phyloP scores from a whole-genome alignment of 352 stramenopile species.

The Globisporangium recalcitrans region DNA sequence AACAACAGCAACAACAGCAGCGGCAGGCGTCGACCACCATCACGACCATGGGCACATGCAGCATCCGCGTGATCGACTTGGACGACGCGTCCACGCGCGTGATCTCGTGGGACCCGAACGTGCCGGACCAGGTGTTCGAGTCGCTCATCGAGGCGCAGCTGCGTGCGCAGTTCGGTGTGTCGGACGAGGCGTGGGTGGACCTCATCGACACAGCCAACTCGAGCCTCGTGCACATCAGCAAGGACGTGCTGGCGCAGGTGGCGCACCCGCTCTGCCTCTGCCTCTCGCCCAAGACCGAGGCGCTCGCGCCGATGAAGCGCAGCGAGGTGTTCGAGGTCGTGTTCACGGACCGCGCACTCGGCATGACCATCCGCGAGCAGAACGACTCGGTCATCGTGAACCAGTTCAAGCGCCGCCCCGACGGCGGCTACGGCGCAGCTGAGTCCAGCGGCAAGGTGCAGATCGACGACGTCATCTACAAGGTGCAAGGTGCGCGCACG shows the following conservation, averaged over 20 bases:
- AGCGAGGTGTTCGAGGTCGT: slow-evolving; percentile 75
- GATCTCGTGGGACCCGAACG: slow-evolving; percentile 75
- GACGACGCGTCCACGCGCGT: slow-evolving; percentile 71
- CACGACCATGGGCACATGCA: slow-evolving; percentile 25
- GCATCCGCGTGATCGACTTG: slow-evolving; percentile 79
- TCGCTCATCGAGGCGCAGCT: slow-evolving; percentile 73
- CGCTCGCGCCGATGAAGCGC: slow-evolving; percentile 73
- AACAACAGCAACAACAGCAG: too few relatives aligned
- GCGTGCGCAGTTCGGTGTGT: slow-evolving; percentile 68
- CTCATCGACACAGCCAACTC: slow-evolving; percentile 80
- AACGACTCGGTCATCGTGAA: slow-evolving; percentile 85
- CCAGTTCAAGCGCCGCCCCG: slow-evolving; percentile 64
- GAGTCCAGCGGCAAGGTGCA: slow-evolving; percentile 55
- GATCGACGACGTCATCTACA: slow-evolving; percentile 82
- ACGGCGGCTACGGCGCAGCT: slow-evolving; percentile 47
- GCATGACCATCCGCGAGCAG: slow-evolving; percentile 82
- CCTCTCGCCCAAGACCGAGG: slow-evolving; percentile 80
- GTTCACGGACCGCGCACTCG: slow-evolving; percentile 63
- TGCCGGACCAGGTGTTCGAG: slow-evolving; percentile 81
- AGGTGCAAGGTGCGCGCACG: slow-evolving; percentile 70
- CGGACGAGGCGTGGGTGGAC: slow-evolving; percentile 83
- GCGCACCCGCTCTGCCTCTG: slow-evolving; percentile 69
- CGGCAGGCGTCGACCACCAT: background rate
- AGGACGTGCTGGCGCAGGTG: slow-evolving; percentile 51
- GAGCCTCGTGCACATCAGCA: slow-evolving; percentile 79